Base-by-base conservation (phyloP, 371 early-diverging fungal species). In the Phascolomyces articulosus region DNA sequence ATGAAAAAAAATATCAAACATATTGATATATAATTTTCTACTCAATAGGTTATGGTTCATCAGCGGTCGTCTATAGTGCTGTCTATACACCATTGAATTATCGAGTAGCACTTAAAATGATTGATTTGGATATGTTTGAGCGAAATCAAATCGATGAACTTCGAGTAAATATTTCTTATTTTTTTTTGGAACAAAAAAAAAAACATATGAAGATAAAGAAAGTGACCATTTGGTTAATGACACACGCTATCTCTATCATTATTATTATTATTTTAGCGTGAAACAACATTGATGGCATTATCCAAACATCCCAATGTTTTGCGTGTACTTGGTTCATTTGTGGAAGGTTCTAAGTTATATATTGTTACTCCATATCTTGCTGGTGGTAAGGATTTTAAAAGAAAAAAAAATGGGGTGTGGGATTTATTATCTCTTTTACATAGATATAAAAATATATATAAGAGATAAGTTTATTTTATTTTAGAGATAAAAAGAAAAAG, bases 121-220 rank as follows among this genome's bases (percentile, higher is more conserved):
- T 96, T 68, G 95, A 96, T 71, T 71, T 96, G 69, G 96, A 96
- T 72, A 85, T 88, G 87, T 96, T 96, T 85, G 95, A 95, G 69
- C 85, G 95, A 20, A 93, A 94, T 74, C 96, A 96, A 27, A 66
- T 66, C 21, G 70, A 69, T 58, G 70, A 69, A 44, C 49, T 69
- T 29, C 61, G 70, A 44, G 66, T 61, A 66, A 62, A 60, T 61
- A 1, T 16, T 8, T 51, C 10, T 47, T 31, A 13, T 54, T 38
- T 95, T 91, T 18, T 41, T 8, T 7, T 58, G 38, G n/a, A n/a
- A n/a, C n/a, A n/a, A n/a, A n/a, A n/a, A n/a, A n/a, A n/a, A n/a
- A n/a, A n/a, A n/a, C n/a, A n/a, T n/a, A n/a, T n/a, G n/a, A n/a
- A n/a, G n/a, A n/a, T n/a, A n/a, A n/a, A n/a, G n/a, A n/a, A n/a